Percentiles rank a stretch among this genome's conserved stretches.
Conservation (phyloP, 768 basidiomycete species). For the Collybia mongolica region DNA sequence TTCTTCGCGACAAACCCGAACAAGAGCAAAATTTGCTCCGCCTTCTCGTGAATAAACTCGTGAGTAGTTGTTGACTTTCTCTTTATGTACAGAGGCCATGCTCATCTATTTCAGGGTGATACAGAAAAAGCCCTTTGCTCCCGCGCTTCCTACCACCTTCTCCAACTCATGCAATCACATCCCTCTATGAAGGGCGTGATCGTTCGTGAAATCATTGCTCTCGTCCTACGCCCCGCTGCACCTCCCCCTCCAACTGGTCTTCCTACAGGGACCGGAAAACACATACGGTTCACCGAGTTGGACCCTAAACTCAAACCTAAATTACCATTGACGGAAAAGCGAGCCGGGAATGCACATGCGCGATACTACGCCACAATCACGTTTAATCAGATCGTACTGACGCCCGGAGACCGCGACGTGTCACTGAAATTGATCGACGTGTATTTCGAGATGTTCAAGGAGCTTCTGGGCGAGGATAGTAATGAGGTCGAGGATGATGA, state of each 20-base stretch:
- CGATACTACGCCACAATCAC: slow-evolving; percentile 93
- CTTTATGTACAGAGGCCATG: neutral
- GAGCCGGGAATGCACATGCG: slow-evolving; percentile 63
- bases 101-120: slow-evolving; percentile 63
- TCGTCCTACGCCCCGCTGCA: slow-evolving; percentile 68
- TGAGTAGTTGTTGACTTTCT: slow-evolving; percentile 29
- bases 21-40: slow-evolving; percentile 96
- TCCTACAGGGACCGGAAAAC: slow-evolving; percentile 35
- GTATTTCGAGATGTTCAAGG: slow-evolving; percentile 94
- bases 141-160: slow-evolving; percentile 84
- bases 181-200: slow-evolving; percentile 91
- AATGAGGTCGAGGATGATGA: slow-evolving; percentile 25
- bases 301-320: slow-evolving; percentile 31
- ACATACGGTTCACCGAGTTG: slow-evolving; percentile 52
- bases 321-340: slow-evolving; percentile 27
- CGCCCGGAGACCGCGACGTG: slow-evolving; percentile 65
- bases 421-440: slow-evolving; percentile 80
- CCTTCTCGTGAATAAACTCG: slow-evolving; percentile 92
- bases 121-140: slow-evolving; percentile 85
- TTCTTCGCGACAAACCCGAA: slow-evolving; percentile 89
- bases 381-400: slow-evolving; percentile 88
- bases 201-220: slow-evolving; percentile 79
- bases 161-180: slow-evolving; percentile 87
- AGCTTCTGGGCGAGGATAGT: slow-evolving; percentile 67
- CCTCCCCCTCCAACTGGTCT: slow-evolving; percentile 29